Percentiles rank a stretch among this genome's conserved stretches.
phyloP scores from a whole-genome alignment of 2,329 filamentous ascomycete species.

The Trichoderma pleuroti region DNA sequence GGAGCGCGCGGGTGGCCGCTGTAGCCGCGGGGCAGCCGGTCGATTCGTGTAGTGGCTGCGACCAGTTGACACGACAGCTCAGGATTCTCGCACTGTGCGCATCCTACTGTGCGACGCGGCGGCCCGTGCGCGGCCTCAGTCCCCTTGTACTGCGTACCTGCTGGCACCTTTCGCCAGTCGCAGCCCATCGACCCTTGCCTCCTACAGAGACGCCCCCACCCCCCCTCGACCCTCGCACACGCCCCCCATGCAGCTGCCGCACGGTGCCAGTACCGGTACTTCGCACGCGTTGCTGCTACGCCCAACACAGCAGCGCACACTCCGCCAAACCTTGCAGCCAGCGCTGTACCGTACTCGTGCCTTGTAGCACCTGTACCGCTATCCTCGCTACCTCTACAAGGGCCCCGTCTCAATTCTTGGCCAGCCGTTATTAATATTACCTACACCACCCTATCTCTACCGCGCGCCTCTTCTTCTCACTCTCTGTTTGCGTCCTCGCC shows the following conservation, averaged over 20 bases:
- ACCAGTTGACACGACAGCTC: neutral
- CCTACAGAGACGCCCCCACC: neutral
- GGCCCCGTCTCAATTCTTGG: neutral
- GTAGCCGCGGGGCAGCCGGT: neutral
- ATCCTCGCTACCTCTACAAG: neutral
- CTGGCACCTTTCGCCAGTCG: neutral
- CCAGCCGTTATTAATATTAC: conserved; percentile 16
- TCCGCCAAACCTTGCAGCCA: neutral
- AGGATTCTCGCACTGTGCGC: neutral
- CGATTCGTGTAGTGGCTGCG: neutral
- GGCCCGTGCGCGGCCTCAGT: neutral
- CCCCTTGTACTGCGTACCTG: neutral
- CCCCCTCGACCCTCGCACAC: neutral
- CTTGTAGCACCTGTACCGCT: conserved; percentile 8
- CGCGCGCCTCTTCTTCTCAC: neutral
- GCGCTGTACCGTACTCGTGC: neutral
- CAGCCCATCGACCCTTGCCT: neutral
- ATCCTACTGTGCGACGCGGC: neutral
- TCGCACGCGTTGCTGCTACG: neutral
- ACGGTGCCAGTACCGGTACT: neutral
- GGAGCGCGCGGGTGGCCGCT: neutral
- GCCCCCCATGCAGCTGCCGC: neutral
- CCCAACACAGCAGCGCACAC: neutral
- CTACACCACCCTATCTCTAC: conserved; percentile 13
- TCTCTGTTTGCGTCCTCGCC: conserved; percentile 12